These are phyloP conservation scores for Helianthus tuberosus DNA, from an alignment of 129 eudicot genomes.

Conservation along the genomic window DNA sequence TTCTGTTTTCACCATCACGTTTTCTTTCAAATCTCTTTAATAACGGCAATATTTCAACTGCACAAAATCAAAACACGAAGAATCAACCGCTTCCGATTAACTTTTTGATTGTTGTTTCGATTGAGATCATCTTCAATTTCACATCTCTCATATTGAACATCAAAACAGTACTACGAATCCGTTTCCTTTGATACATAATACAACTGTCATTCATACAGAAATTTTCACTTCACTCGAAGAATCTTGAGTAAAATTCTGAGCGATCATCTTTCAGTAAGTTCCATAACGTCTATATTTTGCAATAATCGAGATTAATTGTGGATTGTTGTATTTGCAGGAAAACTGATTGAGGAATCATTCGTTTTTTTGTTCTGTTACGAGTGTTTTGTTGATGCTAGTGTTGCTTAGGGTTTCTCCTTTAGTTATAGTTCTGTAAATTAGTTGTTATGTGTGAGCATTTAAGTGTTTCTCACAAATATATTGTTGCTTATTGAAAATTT, in stretches of 20 bases:
- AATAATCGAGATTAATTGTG: not conserved
- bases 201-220: not conserved
- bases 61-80: not conserved
- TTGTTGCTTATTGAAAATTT: not conserved
- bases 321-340: not conserved
- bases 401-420: not conserved
- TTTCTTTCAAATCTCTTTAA: no score
- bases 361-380: not conserved
- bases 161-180: not conserved
- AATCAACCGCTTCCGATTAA: not conserved
- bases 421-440: no score
- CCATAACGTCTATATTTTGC: not conserved
- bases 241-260: not conserved
- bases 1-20: no score
- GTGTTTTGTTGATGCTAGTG: not conserved
- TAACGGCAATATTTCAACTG: not conserved
- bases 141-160: no score
- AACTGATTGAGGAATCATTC: not conserved
- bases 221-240: no score
- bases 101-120: not conserved
- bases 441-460: not conserved
- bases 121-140: not conserved
- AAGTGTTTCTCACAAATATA: not conserved
- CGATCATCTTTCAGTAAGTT: not conserved
- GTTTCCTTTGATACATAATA: not conserved